These are phyloP conservation scores for Hymenochaete sp. DNA, from an alignment of 1,284 basidiomycete genomes.

Conservation along the genomic window DNA sequence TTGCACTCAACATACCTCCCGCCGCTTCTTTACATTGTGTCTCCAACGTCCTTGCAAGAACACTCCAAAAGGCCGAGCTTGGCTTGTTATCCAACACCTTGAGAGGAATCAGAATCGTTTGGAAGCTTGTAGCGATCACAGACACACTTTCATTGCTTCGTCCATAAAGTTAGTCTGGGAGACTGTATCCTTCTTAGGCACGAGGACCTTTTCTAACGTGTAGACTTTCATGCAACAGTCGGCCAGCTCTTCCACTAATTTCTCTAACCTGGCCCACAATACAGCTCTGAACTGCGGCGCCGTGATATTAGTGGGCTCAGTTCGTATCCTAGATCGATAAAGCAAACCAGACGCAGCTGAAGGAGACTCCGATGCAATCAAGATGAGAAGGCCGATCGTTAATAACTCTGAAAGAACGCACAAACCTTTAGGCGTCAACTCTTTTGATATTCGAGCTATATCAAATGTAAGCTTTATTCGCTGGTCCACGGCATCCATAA, in stretches of 20 bases:
- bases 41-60: constrained; percentile 73
- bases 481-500: constrained; percentile 77
- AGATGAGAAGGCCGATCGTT: background rate
- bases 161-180: constrained; percentile 80
- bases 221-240: constrained; percentile 93
- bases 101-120: background rate
- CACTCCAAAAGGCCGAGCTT: constrained; percentile 85
- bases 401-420: background rate
- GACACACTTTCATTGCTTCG: constrained; percentile 76
- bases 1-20: constrained; percentile 41
- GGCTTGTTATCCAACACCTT: constrained; percentile 84
- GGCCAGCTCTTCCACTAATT: constrained; percentile 81
- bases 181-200: constrained; percentile 74
- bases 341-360: constrained; percentile 35
- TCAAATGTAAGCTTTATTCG: constrained; percentile 82
- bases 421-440: constrained; percentile 68
- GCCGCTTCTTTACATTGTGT: constrained; percentile 69
- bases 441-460: constrained; percentile 75
- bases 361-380: constrained; percentile 27
- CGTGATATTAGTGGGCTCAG: constrained; percentile 77
- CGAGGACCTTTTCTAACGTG: constrained; percentile 87
- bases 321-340: constrained; percentile 75
- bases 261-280: constrained; percentile 78
- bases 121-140: background rate
- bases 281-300: constrained; percentile 75